phyloP scores from a whole-genome alignment of 2,329 filamentous ascomycete genomes.

The Penicillium sp. region DNA sequence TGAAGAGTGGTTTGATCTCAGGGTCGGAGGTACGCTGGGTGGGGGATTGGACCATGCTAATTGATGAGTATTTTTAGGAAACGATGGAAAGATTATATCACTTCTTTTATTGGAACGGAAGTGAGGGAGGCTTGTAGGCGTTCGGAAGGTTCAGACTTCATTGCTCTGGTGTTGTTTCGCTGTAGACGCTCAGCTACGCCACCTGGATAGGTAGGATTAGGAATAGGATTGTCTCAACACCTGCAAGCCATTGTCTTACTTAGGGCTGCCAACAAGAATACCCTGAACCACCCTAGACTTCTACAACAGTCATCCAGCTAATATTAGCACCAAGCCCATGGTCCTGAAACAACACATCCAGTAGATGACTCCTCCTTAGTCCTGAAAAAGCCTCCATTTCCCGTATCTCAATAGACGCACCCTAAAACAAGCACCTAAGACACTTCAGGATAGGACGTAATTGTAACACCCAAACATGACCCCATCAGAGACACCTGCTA shows the following conservation, averaged over 20 bases:
- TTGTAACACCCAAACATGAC: background rate
- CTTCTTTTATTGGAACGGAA: background rate
- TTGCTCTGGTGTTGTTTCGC: background rate
- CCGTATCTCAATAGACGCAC: background rate
- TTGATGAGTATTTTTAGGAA: background rate
- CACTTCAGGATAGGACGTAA: background rate
- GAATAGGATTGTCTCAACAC: background rate
- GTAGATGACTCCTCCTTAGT: background rate
- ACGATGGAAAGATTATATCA: background rate
- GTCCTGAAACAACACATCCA: background rate
- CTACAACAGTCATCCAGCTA: background rate
- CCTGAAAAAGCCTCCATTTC: background rate
- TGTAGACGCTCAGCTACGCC: background rate
- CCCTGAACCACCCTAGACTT: background rate
- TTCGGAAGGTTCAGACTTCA: too few relatives aligned
- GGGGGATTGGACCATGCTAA: background rate
- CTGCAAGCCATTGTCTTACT: background rate
- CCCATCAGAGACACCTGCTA: background rate
- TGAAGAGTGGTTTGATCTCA: background rate
- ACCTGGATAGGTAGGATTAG: background rate
- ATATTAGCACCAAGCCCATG: background rate
- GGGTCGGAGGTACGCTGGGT: background rate
- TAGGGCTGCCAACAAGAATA: background rate
- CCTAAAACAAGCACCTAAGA: background rate
- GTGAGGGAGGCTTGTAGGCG: too few relatives aligned